phyloP scores from a whole-genome alignment of 495 filamentous ascomycete genomes.

The Penicillium angulare region DNA sequence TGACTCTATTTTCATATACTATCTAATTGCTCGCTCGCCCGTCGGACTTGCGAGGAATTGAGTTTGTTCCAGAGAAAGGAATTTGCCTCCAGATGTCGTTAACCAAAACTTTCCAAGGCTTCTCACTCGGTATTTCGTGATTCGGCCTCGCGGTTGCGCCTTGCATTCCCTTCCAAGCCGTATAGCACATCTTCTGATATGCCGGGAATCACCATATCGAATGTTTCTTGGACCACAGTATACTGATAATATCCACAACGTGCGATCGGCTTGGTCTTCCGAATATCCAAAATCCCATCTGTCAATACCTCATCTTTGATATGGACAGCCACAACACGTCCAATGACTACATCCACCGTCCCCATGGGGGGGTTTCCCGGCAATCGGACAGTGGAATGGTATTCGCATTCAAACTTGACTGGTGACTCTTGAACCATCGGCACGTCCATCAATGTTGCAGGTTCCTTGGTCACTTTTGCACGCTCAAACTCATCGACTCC shows the following conservation, averaged over 20 bases:
- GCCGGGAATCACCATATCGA: conserved; percentile 51
- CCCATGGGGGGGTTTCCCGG: conserved; percentile 55
- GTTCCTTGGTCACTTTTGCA: conserved; percentile 46
- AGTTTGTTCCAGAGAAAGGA: too few species aligned
- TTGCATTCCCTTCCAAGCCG: conserved; percentile 28
- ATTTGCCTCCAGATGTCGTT: too few species aligned
- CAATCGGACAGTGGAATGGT: conserved; percentile 50
- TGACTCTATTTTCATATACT: too few species aligned
- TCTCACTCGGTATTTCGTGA: not conserved
- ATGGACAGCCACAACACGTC: conserved; percentile 54
- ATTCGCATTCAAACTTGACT: conserved; percentile 56
- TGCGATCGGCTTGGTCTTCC: conserved; percentile 56
- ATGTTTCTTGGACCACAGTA: conserved; percentile 47
- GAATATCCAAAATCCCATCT: conserved; percentile 51
- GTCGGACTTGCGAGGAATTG: too few species aligned
- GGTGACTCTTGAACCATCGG: conserved; percentile 53
- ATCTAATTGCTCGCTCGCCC: too few species aligned
- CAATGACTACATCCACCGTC: conserved; percentile 54
- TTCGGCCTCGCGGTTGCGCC: conserved; percentile 13
- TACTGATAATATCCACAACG: conserved; percentile 60
- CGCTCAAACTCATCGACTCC: conserved; percentile 54
- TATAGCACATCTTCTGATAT: conserved; percentile 34
- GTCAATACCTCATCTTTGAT: conserved; percentile 51
- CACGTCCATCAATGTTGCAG: conserved; percentile 33
- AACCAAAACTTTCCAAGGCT: not conserved